A percentile compares a stretch with the other conserved stretches of the same genome.
Evolutionary conservation across 768 basidiomycete species (phyloP).

Genomic region (Pleurotus tuber-regium): DNA sequence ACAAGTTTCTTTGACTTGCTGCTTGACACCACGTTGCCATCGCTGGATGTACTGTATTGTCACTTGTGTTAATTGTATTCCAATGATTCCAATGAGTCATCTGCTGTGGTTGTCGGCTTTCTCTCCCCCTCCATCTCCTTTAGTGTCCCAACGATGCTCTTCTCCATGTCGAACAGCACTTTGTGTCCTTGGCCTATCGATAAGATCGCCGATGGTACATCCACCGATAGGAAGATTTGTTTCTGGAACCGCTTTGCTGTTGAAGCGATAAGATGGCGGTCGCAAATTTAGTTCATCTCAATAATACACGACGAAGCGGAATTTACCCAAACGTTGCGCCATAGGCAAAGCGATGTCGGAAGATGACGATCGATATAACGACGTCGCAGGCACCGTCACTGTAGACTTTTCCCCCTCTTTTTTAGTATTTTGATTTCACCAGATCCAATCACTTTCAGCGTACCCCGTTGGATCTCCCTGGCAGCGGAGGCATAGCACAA

Average conservation of each 20-base stretch:
- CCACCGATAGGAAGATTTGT: constrained; percentile 73
- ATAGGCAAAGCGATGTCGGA: constrained; percentile 69
- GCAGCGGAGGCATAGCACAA: constrained; percentile 68
- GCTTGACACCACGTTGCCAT: background rate
- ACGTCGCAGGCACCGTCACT: constrained; percentile 47
- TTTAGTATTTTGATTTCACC: too few relatives aligned
- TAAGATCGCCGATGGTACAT: constrained; percentile 40
- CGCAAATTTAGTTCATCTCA: constrained; percentile 5
- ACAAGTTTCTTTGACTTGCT: background rate
- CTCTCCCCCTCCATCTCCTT: constrained; percentile 28
- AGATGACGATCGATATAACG: constrained; percentile 58
- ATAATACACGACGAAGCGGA: background rate
- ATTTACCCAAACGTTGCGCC: constrained; percentile 77
- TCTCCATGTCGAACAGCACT: constrained; percentile 58
- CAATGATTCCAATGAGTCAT: background rate
- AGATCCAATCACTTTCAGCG: too few relatives aligned
- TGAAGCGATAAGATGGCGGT: constrained; percentile 12
- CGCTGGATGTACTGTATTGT: background rate
- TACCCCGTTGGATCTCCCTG: constrained; percentile 24
- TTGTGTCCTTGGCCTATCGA: constrained; percentile 45
- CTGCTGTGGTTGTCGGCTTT: background rate
- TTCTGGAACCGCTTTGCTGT: constrained; percentile 63
- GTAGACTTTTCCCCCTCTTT: background rate
- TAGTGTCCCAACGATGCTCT: constrained; percentile 50
- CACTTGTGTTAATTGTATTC: background rate